Conservation (phyloP, 306 rosid genomes). For the Vigna trinervia region DNA sequence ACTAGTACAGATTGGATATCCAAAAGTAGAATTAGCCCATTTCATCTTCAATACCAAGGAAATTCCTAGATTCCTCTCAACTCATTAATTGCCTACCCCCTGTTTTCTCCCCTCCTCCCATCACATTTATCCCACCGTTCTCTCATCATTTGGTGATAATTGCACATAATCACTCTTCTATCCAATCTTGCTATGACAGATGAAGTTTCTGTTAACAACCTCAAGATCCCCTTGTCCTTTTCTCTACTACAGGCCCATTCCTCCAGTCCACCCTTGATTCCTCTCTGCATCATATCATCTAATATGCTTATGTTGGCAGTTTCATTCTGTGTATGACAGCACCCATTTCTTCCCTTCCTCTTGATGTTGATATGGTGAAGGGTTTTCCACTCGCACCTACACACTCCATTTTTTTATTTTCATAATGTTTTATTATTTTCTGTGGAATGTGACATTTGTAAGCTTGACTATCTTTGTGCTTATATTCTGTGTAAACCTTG, state of each 20-base stretch:
- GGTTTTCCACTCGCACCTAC: neutral
- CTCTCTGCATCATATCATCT: neutral
- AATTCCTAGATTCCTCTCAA: neutral
- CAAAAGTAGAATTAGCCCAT: slow-evolving; percentile 11
- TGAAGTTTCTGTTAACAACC: neutral
- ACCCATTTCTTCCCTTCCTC: neutral
- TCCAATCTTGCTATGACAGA: neutral
- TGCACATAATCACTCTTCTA: neutral
- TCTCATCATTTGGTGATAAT: neutral
- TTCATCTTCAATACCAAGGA: neutral
- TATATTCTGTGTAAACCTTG: slow-evolving; percentile 37
- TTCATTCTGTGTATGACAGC: neutral
- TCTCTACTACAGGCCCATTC: neutral
- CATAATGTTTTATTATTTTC: slow-evolving; percentile 12
- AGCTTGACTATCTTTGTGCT: slow-evolving; percentile 38
- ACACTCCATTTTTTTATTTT: neutral
- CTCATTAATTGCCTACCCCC: neutral
- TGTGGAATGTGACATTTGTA: slow-evolving; percentile 24
- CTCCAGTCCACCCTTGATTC: neutral
- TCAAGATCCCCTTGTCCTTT: neutral
- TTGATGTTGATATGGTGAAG: neutral
- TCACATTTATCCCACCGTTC: neutral
- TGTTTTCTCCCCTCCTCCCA: neutral
- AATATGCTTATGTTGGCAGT: neutral
- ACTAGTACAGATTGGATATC: neutral